Base-by-base conservation (phyloP, 257 asterid genomes). In the Capsicum baccatum region DNA sequence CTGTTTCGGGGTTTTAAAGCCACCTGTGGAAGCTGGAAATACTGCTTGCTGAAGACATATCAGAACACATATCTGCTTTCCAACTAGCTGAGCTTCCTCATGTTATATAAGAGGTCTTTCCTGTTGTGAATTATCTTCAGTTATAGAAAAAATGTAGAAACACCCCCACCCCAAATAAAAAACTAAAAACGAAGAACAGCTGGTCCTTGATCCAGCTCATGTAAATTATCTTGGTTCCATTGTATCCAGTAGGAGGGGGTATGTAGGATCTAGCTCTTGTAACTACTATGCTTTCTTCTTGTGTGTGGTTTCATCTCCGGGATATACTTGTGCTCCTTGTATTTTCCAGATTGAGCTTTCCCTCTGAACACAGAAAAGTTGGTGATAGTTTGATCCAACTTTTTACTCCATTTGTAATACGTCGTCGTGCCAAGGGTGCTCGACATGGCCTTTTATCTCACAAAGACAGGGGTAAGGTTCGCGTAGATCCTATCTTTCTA, bases 11-110 rank as follows among this genome's bases (percentile, higher is more conserved):
- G 79, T 47, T 63, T 83, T 52, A n/a, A 69, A 66, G 60, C 86
- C 56, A 48, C 83, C 37, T 39, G 35, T 66, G 79, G 63, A 50
- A 39, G 64, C 48, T 64, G 21, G 73, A 19, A 44, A 57, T 56
- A 37, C 76, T 21, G 60, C 17, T 12, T 12, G 42, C 79, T 6
- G 4, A 8, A n/a, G 26, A 64, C 35, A 17, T 44, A 52, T 48
- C 79, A 44, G 57, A 74, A 50, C 78, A 47, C n/a, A n/a, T 13
- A 35, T 62, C 39, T 21, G 33, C 84, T 47, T 47, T 64, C 64
- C 73, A 67, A 82, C 76, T 66, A 82, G 80, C 54, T 55, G 56
- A 67, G 85, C 80, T 83, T 54, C 76, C 59, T 52, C 17, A 39
- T 39, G 44, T 39, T 39, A 33, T 64, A 47, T 82, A 64, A 6